Evolutionary conservation across 1,139 yeast genomes (phyloP), one percentile per base, ranked within the genome.

Genomic region (Geotrichum bryndzae): DNA sequence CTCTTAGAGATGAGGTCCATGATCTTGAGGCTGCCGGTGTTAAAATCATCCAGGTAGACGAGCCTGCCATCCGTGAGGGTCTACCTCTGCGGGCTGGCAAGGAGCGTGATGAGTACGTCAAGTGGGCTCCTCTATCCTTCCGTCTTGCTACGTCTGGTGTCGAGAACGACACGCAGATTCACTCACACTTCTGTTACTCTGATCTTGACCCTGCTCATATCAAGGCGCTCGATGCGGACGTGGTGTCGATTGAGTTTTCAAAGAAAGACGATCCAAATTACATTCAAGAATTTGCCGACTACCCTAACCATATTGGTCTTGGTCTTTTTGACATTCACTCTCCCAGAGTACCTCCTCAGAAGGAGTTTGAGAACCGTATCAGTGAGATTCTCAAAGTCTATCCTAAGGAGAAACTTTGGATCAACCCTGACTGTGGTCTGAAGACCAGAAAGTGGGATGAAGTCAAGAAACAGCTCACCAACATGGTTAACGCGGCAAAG

Each of bases 41-140:
- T 74, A 88, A 88, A 74, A 96, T 94, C 74, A 94, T 94, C 75
- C 99, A 94, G 84, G 99, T 95, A 73, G 99, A 94, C 78, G 99
- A 94, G 85, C 99, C 99, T 73, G 99, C 99, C 74, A 89, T 94
- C 79, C 92, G 99, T 85, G 99, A 94, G 84, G 99, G 99, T 85
- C 87, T 94, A 79, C 99, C 99, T 78, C 88, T 94, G 79, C 90
- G 99, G 84, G 95, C 90, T 62, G 99, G 99, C 82, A 83, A 84
- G 73, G 99, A 90, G 82, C 91, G 98, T 84, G 84, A 90, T 67
- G 97, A 87, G 76, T 94, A 94, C 88, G 88, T 91, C 80, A 80
- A 88, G 80, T 94, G 98, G 97, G 98, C 99, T 77, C 98, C 97
- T 76, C 96, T 92, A 82, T 91, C 98, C 73, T 94, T 94, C 95